Base-by-base conservation (phyloP, 192 early-diverging fungal genomes). In the Paraglomus occultum region DNA sequence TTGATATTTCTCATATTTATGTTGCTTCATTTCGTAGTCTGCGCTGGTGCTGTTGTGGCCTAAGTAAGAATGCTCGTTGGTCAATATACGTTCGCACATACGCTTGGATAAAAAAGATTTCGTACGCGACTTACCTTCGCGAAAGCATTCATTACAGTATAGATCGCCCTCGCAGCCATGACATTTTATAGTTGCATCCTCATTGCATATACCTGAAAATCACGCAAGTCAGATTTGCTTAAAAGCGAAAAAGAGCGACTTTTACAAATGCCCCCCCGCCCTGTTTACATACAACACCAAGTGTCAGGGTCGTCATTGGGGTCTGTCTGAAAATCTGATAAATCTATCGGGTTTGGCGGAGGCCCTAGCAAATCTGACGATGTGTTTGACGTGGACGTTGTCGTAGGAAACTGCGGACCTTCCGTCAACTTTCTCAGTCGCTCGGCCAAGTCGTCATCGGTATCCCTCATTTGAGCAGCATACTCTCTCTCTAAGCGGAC, bases 121-220 rank as follows among this genome's bases (percentile, higher is more conserved):
- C 9, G 8, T 64, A 31, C 40, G 31, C 31, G 31, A 31, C 31
- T 50, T 50, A 49, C 51, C 73, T 44, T 74, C 66, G 22, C 64
- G 59, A 51, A 74, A 74, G 44, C 73, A 74, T 38, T 18, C 9
- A 45, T 58, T 46, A 23, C 73, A 74, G 48, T 68, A 74, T 14
- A 67, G 45, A 39, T 74, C 73, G 18, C 59, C 73, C n/a, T 70
- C 66, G 45, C 73, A 74, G 42, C 64, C 73, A 15, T 59, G 50
- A 40, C 73, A 74, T 8, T 61, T 45, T 5, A 69, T 69, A 12
- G 42, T 70, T 9, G 65, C 73, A 52, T 74, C 73, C 14, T 70
- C 73, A n/a, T 74, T 74, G 38, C 73, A 74, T 54, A 74, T 74
- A 62, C 66, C 73, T 74, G 1, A 22, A 53, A 7, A 48, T 42